Conservation (phyloP, 2,329 filamentous ascomycete species). For the Pseudogymnoascus pannorum region DNA sequence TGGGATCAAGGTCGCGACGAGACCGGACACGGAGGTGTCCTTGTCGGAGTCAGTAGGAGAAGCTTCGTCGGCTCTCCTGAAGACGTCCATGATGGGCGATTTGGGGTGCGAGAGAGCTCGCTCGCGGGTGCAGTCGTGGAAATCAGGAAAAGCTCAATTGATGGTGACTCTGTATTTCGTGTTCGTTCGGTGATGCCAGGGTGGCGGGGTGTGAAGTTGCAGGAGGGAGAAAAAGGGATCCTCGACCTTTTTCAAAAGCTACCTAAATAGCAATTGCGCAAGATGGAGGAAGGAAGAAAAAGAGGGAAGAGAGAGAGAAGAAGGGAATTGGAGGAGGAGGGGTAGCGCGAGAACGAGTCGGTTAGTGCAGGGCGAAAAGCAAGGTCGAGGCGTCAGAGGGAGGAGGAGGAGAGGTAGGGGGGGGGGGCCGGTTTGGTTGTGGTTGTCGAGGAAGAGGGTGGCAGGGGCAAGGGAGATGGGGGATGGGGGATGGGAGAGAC, state of each 20-base stretch:
- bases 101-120: background rate
- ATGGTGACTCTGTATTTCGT: background rate
- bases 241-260: background rate
- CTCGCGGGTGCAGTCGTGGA: too few relatives aligned
- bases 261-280: background rate
- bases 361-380: background rate
- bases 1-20: constrained; percentile 42
- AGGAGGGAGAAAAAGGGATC: background rate
- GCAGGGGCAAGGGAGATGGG: too few relatives aligned
- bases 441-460: too few relatives aligned
- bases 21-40: constrained; percentile 28
- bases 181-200: background rate
- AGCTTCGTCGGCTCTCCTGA: background rate
- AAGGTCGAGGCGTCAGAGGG: background rate
- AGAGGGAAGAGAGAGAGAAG: constrained; percentile 6
- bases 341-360: background rate
- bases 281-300: constrained; percentile 2
- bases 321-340: constrained; percentile 10
- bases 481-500: too few relatives aligned
- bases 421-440: too few relatives aligned
- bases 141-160: background rate
- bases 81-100: background rate
- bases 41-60: background rate
- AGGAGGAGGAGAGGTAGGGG: background rate
- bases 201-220: background rate